A percentile compares a stretch with the other conserved stretches of the same genome.
Conservation (phyloP, 331 rosid species). For the Pyracantha coccinea region DNA sequence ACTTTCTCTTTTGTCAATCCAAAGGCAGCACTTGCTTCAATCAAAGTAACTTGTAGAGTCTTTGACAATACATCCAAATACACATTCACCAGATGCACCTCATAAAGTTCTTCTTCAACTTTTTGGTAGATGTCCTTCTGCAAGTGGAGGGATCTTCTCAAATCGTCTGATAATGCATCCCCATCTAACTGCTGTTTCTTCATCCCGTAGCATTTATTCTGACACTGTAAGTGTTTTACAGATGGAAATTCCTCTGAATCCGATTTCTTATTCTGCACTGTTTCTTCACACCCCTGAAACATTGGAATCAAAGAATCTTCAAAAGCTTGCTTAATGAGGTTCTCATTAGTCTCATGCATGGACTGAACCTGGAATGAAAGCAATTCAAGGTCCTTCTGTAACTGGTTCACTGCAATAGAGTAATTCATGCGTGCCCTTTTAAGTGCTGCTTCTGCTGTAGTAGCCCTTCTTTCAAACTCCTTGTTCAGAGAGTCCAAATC, state of each 20-base stretch:
- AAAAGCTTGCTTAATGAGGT: constrained; percentile 75
- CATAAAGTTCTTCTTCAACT: constrained; percentile 79
- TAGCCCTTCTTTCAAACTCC: constrained; percentile 88
- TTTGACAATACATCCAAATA: constrained; percentile 78
- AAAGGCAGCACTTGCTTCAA: constrained; percentile 55
- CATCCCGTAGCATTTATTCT: constrained; percentile 33
- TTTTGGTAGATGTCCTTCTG: constrained; percentile 78
- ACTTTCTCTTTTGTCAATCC: constrained; percentile 42
- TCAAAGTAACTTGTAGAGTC: constrained; percentile 69
- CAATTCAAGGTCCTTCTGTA: constrained; percentile 92
- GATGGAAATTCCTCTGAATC: constrained; percentile 38
- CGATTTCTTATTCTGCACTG: constrained; percentile 25
- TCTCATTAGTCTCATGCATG: constrained; percentile 87
- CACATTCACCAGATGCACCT: constrained; percentile 61
- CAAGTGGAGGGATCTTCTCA: constrained; percentile 64
- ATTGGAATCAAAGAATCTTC: constrained; percentile 57
- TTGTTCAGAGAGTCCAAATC: constrained; percentile 54
- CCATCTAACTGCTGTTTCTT: constrained; percentile 51
- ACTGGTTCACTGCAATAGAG: constrained; percentile 89
- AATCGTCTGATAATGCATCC: constrained; percentile 48
- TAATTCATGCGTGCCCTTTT: constrained; percentile 96
- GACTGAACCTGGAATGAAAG: constrained; percentile 85
- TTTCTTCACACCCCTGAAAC: constrained; percentile 31
- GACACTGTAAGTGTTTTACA: constrained; percentile 34
- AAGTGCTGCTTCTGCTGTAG: constrained; percentile 81